Percentiles rank a stretch among this genome's conserved stretches.
phyloP scores from a whole-genome alignment of 805 yeast species.

The Candida sithepensis region DNA sequence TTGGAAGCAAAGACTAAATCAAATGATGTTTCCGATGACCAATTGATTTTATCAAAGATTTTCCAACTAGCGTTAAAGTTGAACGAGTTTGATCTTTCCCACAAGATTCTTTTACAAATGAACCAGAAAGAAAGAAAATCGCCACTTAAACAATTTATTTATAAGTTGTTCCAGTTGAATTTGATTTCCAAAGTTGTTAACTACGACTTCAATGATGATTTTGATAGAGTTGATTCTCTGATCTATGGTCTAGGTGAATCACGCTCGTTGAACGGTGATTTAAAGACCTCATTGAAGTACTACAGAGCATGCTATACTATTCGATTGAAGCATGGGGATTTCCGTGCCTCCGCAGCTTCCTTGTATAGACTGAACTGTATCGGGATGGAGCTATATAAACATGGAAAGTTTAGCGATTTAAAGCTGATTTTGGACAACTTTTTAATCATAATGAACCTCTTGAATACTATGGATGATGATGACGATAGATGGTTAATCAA shows the following conservation, averaged over 20 bases:
- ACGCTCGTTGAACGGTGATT: slow-evolving; percentile 24
- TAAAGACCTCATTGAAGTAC: slow-evolving; percentile 36
- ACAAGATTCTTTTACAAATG: slow-evolving; percentile 27
- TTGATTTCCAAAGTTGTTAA: slow-evolving; percentile 37
- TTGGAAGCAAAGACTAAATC: slow-evolving; percentile 18
- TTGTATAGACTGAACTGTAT: slow-evolving; percentile 37
- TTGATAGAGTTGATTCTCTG: slow-evolving; percentile 39
- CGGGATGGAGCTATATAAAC: slow-evolving; percentile 9
- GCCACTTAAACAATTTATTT: slow-evolving; percentile 33
- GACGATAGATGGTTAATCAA: slow-evolving; percentile 41
- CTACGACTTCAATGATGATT: slow-evolving; percentile 42
- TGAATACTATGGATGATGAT: slow-evolving; percentile 28
- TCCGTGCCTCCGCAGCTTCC: slow-evolving; percentile 45
- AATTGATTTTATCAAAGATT: slow-evolving; percentile 19
- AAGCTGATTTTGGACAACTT: slow-evolving; percentile 33
- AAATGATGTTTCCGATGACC: slow-evolving; percentile 20
- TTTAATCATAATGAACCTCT: slow-evolving; percentile 36
- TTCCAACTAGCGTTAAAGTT: slow-evolving; percentile 31
- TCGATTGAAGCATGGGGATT: slow-evolving; percentile 46
- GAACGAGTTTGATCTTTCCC: slow-evolving; percentile 28
- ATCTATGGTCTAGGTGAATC: slow-evolving; percentile 31
- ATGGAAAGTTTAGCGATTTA: slow-evolving; percentile 12
- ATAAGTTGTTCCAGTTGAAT: slow-evolving; percentile 36
- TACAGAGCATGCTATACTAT: slow-evolving; percentile 50
- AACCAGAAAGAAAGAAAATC: slow-evolving; percentile 16